Conservation (phyloP, 176 grass and related monocot genomes). For the Eremochloa ophiuroides region DNA sequence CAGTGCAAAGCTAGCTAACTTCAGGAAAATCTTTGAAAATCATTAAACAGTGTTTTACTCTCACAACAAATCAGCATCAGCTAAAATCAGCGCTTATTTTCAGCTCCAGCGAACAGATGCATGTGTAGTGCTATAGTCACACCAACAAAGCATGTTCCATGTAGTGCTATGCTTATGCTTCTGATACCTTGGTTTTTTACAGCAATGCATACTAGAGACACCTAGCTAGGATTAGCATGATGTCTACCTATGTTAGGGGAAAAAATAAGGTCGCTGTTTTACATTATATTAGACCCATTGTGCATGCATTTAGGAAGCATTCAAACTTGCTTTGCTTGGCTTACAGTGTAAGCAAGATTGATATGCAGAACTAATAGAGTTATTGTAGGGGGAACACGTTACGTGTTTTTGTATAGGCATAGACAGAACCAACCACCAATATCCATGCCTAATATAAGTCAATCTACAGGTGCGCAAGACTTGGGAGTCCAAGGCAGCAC, state of each 20-base stretch:
- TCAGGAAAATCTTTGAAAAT: not conserved
- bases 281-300: not conserved
- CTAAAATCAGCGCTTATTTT: too few relatives aligned
- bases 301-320: conserved; percentile 5
- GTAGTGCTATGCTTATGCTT: not conserved
- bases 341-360: not conserved
- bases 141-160: not conserved
- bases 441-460: not conserved
- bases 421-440: not conserved
- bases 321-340: not conserved
- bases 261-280: conserved; percentile 7
- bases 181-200: not conserved
- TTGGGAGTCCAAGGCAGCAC: not conserved
- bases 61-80: too few relatives aligned
- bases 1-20: not conserved
- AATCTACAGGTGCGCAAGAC: not conserved
- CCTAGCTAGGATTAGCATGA: not conserved
- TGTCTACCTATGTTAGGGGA: not conserved
- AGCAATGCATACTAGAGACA: not conserved
- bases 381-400: not conserved
- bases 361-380: not conserved
- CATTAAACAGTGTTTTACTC: not conserved
- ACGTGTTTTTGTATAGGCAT: not conserved
- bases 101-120: too few relatives aligned
- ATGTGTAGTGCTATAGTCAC: too few relatives aligned